Conservation (phyloP, 495 filamentous ascomycete species). For the Daldinia childiae region DNA sequence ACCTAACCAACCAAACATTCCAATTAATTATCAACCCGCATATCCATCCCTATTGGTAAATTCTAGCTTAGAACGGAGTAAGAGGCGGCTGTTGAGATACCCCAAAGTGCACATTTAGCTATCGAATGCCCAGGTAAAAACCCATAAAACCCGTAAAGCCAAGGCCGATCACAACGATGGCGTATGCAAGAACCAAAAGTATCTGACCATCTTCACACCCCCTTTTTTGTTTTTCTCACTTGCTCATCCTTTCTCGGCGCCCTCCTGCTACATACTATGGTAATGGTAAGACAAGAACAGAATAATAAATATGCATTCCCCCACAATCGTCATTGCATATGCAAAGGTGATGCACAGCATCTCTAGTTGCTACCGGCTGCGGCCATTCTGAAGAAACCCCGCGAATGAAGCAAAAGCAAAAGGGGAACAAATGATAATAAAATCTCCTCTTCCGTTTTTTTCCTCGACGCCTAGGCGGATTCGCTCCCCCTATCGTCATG, state of each 20-base stretch:
- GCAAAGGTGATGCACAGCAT: slow-evolving; percentile 40
- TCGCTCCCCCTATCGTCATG: slow-evolving; percentile 25
- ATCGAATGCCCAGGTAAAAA: slow-evolving; percentile 19
- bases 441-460: not conserved
- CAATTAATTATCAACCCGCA: slow-evolving; percentile 28
- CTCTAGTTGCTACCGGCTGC: slow-evolving; percentile 17
- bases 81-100: slow-evolving; percentile 32
- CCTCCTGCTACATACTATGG: slow-evolving; percentile 8
- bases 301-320: slow-evolving; percentile 37
- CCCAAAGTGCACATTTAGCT: slow-evolving; percentile 34
- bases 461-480: slow-evolving; percentile 2
- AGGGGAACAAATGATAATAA: slow-evolving; percentile 5
- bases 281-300: slow-evolving; percentile 7
- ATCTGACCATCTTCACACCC: slow-evolving; percentile 22
- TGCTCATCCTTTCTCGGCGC: slow-evolving; percentile 2
- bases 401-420: slow-evolving; percentile 34
- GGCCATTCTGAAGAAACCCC: slow-evolving; percentile 13
- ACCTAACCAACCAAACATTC: slow-evolving; percentile 22
- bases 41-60: slow-evolving; percentile 22
- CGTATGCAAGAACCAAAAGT: slow-evolving; percentile 11
- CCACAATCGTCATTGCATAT: slow-evolving; percentile 46
- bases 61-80: slow-evolving; percentile 10
- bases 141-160: slow-evolving; percentile 19
- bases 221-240: slow-evolving; percentile 16
- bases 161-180: slow-evolving; percentile 18